phyloP scores from a whole-genome alignment of 148 eudicot genomes.

The Cornus kousa region DNA sequence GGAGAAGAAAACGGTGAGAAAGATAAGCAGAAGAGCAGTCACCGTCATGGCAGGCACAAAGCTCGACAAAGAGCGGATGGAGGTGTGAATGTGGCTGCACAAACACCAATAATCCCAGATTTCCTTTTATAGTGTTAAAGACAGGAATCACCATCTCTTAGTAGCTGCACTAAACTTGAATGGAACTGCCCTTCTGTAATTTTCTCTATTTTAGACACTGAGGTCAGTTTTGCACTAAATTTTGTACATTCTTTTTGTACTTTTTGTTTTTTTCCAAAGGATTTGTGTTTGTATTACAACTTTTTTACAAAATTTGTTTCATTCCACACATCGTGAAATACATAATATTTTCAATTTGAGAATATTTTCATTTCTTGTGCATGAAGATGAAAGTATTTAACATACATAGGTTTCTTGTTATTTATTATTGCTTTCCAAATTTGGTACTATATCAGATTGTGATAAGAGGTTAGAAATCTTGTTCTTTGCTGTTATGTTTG shows the following conservation, averaged over 20 bases:
- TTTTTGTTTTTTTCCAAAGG: not conserved
- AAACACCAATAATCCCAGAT: conserved; percentile 64
- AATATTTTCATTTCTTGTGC: not conserved
- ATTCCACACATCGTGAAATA: not conserved
- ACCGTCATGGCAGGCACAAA: conserved; percentile 49
- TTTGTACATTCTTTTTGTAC: conserved; percentile 18
- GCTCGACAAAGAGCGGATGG: conserved; percentile 42
- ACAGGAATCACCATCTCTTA: not conserved
- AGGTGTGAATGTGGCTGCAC: conserved; percentile 31
- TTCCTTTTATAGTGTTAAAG: conserved; percentile 54
- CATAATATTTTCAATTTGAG: not conserved
- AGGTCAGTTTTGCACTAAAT: conserved; percentile 18
- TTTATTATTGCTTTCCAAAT: not conserved
- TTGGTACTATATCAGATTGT: not conserved
- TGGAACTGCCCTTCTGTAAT: not conserved
- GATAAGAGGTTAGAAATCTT: not conserved
- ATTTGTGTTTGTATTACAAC: not conserved
- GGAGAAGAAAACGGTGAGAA: conserved; percentile 43
- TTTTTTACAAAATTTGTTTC: not conserved
- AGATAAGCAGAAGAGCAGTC: conserved; percentile 56
- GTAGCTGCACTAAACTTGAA: conserved; percentile 2
- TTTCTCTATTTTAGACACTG: not conserved
- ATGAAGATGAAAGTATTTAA: not conserved
- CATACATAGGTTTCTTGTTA: not conserved
- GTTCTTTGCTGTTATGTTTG: not conserved